phyloP scores from a whole-genome alignment of 768 basidiomycete genomes.

The Hortiboletus campestris region DNA sequence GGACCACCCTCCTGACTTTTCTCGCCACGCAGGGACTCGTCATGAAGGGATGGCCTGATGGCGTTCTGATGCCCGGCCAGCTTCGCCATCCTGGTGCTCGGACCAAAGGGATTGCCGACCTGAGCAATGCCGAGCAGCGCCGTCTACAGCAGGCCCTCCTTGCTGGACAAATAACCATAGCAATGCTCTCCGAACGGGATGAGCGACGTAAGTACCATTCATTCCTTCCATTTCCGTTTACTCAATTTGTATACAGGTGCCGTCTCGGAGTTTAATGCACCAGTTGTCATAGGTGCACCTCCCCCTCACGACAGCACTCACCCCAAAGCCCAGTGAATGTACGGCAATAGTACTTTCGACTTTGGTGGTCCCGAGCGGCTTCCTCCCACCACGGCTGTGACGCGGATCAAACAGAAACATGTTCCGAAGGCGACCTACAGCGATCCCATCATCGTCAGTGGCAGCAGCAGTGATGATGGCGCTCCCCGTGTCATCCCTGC shows the following conservation, averaged over 20 bases:
- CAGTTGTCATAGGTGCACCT: neutral
- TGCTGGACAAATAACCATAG: neutral
- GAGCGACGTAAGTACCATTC: neutral
- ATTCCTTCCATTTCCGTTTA: neutral
- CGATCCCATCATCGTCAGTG: neutral
- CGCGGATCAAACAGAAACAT: neutral
- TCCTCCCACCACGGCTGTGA: neutral
- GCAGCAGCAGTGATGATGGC: constrained; percentile 1
- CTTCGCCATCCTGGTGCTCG: neutral
- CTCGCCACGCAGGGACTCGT: neutral
- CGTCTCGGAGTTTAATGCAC: neutral
- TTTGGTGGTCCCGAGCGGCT: neutral
- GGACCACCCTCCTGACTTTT: neutral
- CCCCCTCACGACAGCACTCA: neutral
- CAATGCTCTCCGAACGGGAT: neutral
- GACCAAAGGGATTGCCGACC: neutral
- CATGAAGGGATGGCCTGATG: neutral
- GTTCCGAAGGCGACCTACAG: neutral
- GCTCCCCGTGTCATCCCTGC: neutral
- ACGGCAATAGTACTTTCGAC: neutral
- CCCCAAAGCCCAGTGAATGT: constrained; percentile 1
- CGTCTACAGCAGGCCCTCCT: neutral
- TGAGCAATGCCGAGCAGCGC: neutral
- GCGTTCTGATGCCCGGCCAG: neutral
- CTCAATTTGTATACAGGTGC: neutral